A percentile compares a stretch with the other conserved stretches of the same genome.
Conservation (phyloP, 1,284 basidiomycete genomes). For the Sphaerobolus stellatus region DNA sequence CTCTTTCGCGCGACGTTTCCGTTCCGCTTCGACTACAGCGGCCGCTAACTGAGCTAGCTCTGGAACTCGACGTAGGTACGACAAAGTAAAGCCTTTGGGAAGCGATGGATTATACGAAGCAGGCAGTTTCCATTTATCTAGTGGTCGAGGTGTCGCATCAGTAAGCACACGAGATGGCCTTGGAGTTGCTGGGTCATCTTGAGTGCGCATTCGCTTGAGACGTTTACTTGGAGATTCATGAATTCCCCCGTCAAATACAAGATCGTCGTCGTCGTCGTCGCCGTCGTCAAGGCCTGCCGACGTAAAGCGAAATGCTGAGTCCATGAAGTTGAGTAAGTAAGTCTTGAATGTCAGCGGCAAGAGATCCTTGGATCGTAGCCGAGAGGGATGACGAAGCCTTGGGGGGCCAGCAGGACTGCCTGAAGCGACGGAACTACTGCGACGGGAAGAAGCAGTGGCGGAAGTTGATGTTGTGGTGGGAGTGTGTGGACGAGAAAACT, state of each 20-base stretch:
- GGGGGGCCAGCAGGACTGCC: conserved; percentile 17
- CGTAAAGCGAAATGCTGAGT: conserved; percentile 37
- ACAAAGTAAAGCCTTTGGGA: conserved; percentile 59
- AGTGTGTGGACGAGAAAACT: conserved; percentile 13
- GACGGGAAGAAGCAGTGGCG: conserved; percentile 15
- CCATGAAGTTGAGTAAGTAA: conserved; percentile 76
- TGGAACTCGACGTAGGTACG: conserved; percentile 71
- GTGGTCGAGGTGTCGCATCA: conserved; percentile 21
- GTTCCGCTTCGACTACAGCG: conserved; percentile 59
- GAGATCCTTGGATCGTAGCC: conserved; percentile 61
- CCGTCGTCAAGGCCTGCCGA: not conserved
- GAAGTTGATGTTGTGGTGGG: conserved; percentile 15
- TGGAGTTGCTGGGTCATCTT: not conserved
- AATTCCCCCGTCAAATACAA: conserved; percentile 20
- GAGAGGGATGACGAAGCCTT: conserved; percentile 62
- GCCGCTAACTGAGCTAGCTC: conserved; percentile 61
- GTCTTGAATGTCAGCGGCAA: conserved; percentile 67
- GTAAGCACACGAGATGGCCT: not conserved
- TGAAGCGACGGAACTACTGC: conserved; percentile 10
- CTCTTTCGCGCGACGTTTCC: conserved; percentile 47
- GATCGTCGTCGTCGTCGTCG: conserved; percentile 15
- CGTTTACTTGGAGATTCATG: conserved; percentile 3
- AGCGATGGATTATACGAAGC: conserved; percentile 2
- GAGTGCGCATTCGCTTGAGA: not conserved
- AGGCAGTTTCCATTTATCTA: not conserved